phyloP scores from a whole-genome alignment of 1,139 yeast species.

The Arxiozyma slooffiae region DNA sequence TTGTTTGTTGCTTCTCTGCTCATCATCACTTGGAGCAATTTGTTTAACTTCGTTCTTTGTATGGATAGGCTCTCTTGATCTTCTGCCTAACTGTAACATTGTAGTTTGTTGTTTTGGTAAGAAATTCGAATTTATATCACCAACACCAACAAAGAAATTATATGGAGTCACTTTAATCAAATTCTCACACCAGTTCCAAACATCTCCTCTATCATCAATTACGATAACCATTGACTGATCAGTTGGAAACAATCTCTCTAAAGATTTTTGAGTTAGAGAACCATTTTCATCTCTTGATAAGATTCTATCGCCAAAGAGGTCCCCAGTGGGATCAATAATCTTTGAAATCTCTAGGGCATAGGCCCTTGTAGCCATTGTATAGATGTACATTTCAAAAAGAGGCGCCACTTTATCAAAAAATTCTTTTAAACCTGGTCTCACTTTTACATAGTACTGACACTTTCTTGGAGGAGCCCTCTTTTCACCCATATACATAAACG shows the following conservation, averaged over 20 bases:
- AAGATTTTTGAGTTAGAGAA: conserved; percentile 76
- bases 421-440: conserved; percentile 75
- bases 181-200: conserved; percentile 96
- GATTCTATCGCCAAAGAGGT: conserved; percentile 82
- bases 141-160: conserved; percentile 92
- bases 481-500: conserved; percentile 49
- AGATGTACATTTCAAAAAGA: conserved; percentile 81
- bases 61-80: conserved; percentile 22
- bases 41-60: conserved; percentile 36
- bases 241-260: conserved; percentile 84
- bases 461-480: conserved; percentile 38
- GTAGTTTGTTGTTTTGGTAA: conserved; percentile 69
- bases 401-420: conserved; percentile 57
- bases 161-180: conserved; percentile 88
- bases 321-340: conserved; percentile 83
- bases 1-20: too few relatives aligned
- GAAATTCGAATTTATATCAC: conserved; percentile 91
- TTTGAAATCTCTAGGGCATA: conserved; percentile 86
- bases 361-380: conserved; percentile 97
- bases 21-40: conserved; percentile 8
- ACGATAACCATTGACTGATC: conserved; percentile 95
- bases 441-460: conserved; percentile 86
- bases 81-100: conserved; percentile 58
- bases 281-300: conserved; percentile 94
- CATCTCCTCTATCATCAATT: conserved; percentile 96